Conservation (phyloP, 2,329 filamentous ascomycete genomes). For the Beauveria bassiana region DNA sequence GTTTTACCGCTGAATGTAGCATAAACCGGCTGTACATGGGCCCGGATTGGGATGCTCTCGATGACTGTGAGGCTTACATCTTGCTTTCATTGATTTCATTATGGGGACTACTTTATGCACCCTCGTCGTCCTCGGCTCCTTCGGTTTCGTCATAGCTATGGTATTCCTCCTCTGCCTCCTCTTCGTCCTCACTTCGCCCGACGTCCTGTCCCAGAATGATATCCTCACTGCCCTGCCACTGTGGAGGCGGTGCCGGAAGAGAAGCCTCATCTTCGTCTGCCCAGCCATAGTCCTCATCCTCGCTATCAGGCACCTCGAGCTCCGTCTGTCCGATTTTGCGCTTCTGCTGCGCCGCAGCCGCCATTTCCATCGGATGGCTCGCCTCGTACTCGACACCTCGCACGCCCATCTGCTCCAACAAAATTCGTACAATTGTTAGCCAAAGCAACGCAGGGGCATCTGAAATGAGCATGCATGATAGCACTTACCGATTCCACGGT, state of each 20-base stretch:
- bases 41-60: background rate
- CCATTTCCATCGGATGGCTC: constrained; percentile 24
- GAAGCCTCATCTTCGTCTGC: constrained; percentile 56
- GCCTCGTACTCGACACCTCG: constrained; percentile 33
- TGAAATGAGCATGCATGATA: background rate
- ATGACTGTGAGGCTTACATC: background rate
- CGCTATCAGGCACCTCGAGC: constrained; percentile 53
- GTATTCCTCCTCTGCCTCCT: constrained; percentile 20
- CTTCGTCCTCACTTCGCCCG: constrained; percentile 31
- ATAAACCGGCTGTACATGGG: background rate
- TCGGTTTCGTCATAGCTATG: constrained; percentile 16
- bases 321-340: constrained; percentile 55
- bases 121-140: constrained; percentile 13
- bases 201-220: constrained; percentile 44
- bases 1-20: background rate
- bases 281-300: constrained; percentile 66
- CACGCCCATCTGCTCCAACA: constrained; percentile 34
- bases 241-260: constrained; percentile 52
- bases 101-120: constrained; percentile 3
- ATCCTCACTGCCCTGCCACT: constrained; percentile 62
- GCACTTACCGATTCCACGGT: constrained; percentile 36
- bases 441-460: background rate
- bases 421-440: constrained; percentile 16
- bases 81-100: constrained; percentile 1
- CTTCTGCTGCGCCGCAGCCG: constrained; percentile 42